Percentiles rank a stretch among this genome's conserved stretches.
Conservation (phyloP, 2,329 filamentous ascomycete species). For the Talaromyces sp. region DNA sequence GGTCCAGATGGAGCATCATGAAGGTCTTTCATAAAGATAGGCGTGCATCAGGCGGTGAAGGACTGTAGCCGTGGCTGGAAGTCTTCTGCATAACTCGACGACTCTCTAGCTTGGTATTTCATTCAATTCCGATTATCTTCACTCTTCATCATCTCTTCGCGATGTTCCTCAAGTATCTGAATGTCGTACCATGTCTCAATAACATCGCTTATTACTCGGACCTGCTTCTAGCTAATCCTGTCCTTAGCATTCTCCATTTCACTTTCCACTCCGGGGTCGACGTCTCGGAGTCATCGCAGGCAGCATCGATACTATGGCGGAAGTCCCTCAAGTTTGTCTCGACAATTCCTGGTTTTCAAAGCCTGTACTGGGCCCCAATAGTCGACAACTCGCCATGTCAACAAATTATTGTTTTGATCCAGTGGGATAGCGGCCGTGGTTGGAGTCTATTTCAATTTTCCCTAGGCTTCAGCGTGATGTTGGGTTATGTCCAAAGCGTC, state of each 20-base stretch:
- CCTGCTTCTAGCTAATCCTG: neutral
- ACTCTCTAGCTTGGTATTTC: too few species aligned
- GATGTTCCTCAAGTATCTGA: neutral
- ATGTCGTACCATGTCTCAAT: neutral
- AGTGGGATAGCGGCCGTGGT: neutral
- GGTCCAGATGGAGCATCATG: too few species aligned
- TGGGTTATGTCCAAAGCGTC: neutral
- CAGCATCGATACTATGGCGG: neutral
- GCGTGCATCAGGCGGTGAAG: too few species aligned
- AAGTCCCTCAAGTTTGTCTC: neutral
- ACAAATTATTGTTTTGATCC: neutral
- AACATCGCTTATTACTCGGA: neutral
- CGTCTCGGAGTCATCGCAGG: neutral
- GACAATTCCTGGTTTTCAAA: neutral
- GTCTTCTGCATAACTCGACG: too few species aligned
- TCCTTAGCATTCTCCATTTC: constrained; percentile 1
- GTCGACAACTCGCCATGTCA: neutral
- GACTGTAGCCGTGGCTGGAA: too few species aligned
- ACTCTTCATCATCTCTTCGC: neutral
- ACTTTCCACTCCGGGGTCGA: neutral
- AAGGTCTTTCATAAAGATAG: too few species aligned
- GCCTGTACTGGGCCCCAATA: neutral
- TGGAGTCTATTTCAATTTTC: neutral
- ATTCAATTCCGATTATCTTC: neutral
- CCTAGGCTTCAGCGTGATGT: neutral